Percentiles rank a stretch among this genome's conserved stretches.
Conservation (phyloP, 495 filamentous ascomycete genomes). For the Penicillium goetzii region DNA sequence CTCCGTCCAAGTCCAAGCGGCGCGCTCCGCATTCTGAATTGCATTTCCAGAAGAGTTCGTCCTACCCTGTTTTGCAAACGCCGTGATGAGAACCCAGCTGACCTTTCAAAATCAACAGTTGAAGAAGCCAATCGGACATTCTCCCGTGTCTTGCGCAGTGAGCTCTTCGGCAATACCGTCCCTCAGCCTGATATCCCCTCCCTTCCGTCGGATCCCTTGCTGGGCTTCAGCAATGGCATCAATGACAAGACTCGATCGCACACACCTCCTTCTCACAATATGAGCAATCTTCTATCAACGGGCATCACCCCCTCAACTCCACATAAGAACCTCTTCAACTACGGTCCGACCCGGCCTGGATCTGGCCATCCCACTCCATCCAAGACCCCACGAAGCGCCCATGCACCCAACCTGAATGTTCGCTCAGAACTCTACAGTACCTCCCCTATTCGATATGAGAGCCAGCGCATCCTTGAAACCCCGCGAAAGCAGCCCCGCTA, state of each 20-base stretch:
- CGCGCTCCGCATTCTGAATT: conserved; percentile 88
- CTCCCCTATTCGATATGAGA: conserved; percentile 86
- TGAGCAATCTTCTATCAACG: conserved; percentile 64
- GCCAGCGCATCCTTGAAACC: conserved; percentile 87
- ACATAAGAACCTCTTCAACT: conserved; percentile 96
- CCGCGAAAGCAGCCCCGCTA: conserved; percentile 85
- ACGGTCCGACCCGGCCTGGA: conserved; percentile 75
- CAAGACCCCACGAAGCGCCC: conserved; percentile 83
- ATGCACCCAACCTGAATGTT: conserved; percentile 82
- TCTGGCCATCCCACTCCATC: conserved; percentile 81
- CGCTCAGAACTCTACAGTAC: conserved; percentile 91
- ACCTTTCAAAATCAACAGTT: conserved; percentile 51
- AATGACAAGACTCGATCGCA: conserved; percentile 75
- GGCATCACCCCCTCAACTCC: conserved; percentile 88
- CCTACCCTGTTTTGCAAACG: background rate
- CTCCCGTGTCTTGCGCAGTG: conserved; percentile 82
- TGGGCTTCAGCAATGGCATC: conserved; percentile 60
- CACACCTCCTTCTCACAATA: conserved; percentile 73
- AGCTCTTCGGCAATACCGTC: conserved; percentile 87
- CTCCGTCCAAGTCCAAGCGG: conserved; percentile 81
- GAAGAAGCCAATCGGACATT: conserved; percentile 94
- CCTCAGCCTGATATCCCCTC: conserved; percentile 76
- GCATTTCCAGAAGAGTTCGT: conserved; percentile 89
- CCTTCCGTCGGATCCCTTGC: conserved; percentile 64
- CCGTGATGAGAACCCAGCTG: background rate